phyloP scores from a whole-genome alignment of 257 asterid genomes.

The Sherardia arvensis region DNA sequence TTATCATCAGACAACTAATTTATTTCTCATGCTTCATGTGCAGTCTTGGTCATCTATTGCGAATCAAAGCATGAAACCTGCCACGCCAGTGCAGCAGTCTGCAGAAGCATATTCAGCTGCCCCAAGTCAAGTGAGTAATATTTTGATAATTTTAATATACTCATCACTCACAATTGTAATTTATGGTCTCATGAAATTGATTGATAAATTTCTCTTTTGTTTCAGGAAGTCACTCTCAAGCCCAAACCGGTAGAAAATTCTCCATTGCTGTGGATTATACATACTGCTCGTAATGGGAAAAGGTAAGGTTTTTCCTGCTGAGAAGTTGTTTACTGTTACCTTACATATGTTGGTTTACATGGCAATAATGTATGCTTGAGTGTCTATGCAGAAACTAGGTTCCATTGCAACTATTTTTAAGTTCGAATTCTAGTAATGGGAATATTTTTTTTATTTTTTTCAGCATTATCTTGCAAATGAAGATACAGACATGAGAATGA shows the following conservation, averaged over 20 bases:
- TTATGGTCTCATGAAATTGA: not conserved
- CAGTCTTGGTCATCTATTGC: conserved; percentile 63
- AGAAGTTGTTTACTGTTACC: not conserved
- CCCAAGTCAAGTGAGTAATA: conserved; percentile 31
- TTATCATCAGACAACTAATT: conserved; percentile 40
- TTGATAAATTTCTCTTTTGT: conserved; percentile 12
- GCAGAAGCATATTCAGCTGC: conserved; percentile 31
- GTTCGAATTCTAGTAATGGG: not conserved
- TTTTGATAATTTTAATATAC: not conserved
- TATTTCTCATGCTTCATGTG: conserved; percentile 38
- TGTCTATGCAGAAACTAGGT: not conserved
- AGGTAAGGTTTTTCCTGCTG: conserved; percentile 36
- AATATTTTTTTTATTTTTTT: not conserved
- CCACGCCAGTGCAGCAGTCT: conserved; percentile 40
- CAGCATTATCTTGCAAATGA: not conserved
- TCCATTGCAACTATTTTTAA: not conserved
- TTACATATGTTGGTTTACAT: not conserved
- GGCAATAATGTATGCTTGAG: not conserved
- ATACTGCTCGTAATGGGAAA: conserved; percentile 62
- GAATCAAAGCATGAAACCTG: conserved; percentile 45
- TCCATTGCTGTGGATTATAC: conserved; percentile 56
- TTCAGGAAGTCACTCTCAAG: conserved; percentile 40
- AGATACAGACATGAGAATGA: not conserved
- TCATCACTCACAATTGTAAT: not conserved
- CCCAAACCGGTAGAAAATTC: conserved; percentile 25